Conservation (phyloP, 768 basidiomycete genomes). For the Phylloporus sp. region DNA sequence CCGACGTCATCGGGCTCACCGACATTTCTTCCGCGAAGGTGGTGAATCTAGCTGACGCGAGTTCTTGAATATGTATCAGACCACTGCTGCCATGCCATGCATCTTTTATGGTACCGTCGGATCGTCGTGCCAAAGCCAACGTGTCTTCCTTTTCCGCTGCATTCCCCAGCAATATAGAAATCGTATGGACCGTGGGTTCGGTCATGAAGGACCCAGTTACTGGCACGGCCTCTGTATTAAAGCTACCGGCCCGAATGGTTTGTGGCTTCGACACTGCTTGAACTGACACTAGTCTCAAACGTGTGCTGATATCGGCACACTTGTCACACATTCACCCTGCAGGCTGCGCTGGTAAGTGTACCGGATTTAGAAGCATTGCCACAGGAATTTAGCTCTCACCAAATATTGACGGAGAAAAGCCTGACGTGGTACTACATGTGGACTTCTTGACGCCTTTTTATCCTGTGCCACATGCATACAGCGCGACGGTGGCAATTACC, state of each 20-base stretch:
- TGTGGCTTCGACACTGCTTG: not conserved
- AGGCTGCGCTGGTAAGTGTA: not conserved
- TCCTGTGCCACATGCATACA: not conserved
- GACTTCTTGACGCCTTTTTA: not conserved
- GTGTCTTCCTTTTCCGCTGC: not conserved
- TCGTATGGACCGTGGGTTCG: not conserved
- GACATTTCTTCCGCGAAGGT: slow-evolving; percentile 1
- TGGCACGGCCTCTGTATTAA: no score
- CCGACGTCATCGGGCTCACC: not conserved
- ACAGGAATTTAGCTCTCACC: not conserved
- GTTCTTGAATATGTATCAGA: not conserved
- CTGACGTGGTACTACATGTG: not conserved
- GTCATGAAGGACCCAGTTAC: not conserved
- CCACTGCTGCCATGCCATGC: not conserved
- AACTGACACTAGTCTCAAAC: not conserved
- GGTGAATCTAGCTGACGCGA: slow-evolving; percentile 1
- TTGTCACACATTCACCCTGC: not conserved
- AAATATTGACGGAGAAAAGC: not conserved
- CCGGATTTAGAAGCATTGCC: not conserved
- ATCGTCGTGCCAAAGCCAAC: not conserved
- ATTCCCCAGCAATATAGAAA: no score
- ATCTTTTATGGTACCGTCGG: not conserved
- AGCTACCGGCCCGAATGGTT: no score
- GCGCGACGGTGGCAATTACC: not conserved
- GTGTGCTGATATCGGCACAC: not conserved